Evolutionary conservation across 257 asterid species (phyloP), one percentile per base, ranked within the genome.

Genomic region (Gardenia jasminoides): DNA sequence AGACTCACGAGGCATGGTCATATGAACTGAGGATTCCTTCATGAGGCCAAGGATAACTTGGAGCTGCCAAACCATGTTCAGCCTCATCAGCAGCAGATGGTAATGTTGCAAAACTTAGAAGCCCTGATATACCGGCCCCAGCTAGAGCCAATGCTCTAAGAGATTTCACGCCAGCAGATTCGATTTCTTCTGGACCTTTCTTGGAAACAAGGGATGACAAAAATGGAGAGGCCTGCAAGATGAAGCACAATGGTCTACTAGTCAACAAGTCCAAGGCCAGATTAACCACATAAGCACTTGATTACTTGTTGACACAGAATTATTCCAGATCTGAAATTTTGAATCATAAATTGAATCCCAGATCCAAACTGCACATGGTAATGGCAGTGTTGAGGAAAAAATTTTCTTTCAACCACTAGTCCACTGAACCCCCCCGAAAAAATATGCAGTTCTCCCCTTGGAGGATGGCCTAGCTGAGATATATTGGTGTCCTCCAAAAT

Each of bases 21-120:
- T 91, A 91, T 67, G 97, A 90, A 81, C 91, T 90, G 70, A 91
- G 89, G 65, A 91, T 88, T 85, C 97, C 94, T 71, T 82, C 30
- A 78, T 91, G 94, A 72, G 97, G 97, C 97, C 97, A 91, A 28
- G 94, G 97, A 82, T 91, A 88, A 84, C 39, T 80, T 30, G 94
- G 80, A 77, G 62, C 81, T 50, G 85, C 97, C 84, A 92, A 82
- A 50, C 97, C 97, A 84, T 92, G 94, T 81, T 92, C 97, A 59
- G 94, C 97, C 87, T 92, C 94, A 83, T 90, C 97, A 67, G 93
- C 90, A 78, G 94, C 90, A 79, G 94, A 82, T 76, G 94, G 85
- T n/a, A 87, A 59, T 79, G 94, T 88, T 73, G 93, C 89, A 83
- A 88, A 87, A 84, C 97, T 85, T n/a, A 88, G 78, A 31, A 91